These are phyloP conservation scores for Penicillium antarcticum DNA, from an alignment of 495 filamentous ascomycete genomes.

Conservation along the genomic window DNA sequence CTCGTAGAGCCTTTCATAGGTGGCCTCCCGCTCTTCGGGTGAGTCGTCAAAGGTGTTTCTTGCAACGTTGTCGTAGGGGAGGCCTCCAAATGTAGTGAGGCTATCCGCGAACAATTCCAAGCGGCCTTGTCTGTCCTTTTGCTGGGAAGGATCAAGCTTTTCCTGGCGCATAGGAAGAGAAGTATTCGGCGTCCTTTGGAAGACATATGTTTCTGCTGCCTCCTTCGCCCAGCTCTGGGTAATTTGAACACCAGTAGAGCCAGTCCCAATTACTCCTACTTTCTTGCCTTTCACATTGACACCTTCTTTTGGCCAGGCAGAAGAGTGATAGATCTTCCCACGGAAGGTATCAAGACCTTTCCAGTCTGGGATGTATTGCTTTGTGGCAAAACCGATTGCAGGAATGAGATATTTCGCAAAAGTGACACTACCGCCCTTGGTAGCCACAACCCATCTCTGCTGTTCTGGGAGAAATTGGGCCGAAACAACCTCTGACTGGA, in stretches of 20 bases:
- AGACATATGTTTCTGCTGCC: constrained; percentile 39
- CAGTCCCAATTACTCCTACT: constrained; percentile 57
- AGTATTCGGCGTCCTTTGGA: constrained; percentile 54
- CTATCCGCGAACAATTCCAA: neutral
- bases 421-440: constrained; percentile 41
- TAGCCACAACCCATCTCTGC: constrained; percentile 47
- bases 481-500: constrained; percentile 43
- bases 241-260: constrained; percentile 57
- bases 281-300: constrained; percentile 48
- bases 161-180: constrained; percentile 50
- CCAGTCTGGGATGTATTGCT: constrained; percentile 45
- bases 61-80: neutral
- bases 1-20: constrained; percentile 46
- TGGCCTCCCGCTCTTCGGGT: constrained; percentile 43
- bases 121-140: too few species aligned
- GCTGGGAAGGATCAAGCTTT: neutral
- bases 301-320: constrained; percentile 54
- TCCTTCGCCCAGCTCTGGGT: constrained; percentile 42
- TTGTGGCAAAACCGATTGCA: constrained; percentile 31
- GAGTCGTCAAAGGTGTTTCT: constrained; percentile 42
- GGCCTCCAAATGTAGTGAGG: neutral
- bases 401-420: constrained; percentile 48
- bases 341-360: constrained; percentile 52
- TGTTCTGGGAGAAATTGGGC: constrained; percentile 41
- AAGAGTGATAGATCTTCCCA: constrained; percentile 53